phyloP scores from a whole-genome alignment of 352 stramenopile species.

The Globisporangium heterothallicum region DNA sequence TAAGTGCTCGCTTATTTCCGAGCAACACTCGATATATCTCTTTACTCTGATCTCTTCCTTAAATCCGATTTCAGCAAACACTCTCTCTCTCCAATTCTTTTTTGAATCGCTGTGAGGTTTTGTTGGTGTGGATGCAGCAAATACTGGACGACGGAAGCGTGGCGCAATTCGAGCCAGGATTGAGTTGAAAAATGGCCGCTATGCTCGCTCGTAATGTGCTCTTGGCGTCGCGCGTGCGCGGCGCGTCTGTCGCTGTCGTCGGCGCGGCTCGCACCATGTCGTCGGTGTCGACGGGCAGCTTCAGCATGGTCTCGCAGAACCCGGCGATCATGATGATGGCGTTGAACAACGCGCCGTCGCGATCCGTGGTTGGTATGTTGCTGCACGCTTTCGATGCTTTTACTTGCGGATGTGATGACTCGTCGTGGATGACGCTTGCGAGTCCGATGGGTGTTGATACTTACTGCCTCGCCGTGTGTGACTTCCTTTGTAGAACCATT shows the following conservation, averaged over 20 bases:
- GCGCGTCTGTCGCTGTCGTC: conserved; percentile 5
- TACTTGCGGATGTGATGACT: not conserved
- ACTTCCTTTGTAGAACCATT: conserved; percentile 3
- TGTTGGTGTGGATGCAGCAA: not conserved
- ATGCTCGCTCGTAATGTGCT: conserved; percentile 8
- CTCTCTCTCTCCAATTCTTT: too few species aligned
- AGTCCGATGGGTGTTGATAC: not conserved
- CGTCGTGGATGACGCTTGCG: too few species aligned
- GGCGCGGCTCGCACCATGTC: conserved; percentile 5
- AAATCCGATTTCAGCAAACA: too few species aligned
- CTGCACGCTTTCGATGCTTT: not conserved
- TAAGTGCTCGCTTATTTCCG: too few species aligned
- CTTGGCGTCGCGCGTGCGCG: conserved; percentile 6
- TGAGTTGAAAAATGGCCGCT: conserved; percentile 4
- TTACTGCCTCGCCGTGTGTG: not conserved
- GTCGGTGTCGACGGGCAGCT: not conserved
- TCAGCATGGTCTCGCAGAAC: conserved; percentile 3
- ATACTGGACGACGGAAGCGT: not conserved
- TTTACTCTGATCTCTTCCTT: too few species aligned
- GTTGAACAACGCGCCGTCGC: conserved; percentile 10
- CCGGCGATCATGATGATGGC: conserved; percentile 14
- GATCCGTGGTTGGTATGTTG: conserved; percentile 8
- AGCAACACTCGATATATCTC: too few species aligned
- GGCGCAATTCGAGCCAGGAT: not conserved
- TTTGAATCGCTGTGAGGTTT: too few species aligned